phyloP scores from a whole-genome alignment of 2,329 filamentous ascomycete genomes.

The Zymoseptoria pseudotritici region DNA sequence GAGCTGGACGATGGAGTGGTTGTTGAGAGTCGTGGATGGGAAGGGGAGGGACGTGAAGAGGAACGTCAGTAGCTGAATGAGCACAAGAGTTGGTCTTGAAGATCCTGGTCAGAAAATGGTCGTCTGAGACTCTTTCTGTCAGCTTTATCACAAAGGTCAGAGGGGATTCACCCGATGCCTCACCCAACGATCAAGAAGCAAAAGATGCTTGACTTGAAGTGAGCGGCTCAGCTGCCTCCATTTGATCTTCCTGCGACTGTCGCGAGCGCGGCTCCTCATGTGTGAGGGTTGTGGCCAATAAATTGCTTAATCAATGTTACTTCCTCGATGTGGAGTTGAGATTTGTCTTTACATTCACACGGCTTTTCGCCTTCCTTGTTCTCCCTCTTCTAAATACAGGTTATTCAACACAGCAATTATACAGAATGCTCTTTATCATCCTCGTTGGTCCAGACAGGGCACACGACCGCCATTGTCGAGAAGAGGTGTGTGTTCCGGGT shows the following conservation, averaged over 20 bases:
- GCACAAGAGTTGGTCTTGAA: background rate
- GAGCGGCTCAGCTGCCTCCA: too few species aligned
- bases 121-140: background rate
- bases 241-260: background rate
- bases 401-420: background rate
- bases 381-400: background rate
- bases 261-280: background rate
- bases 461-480: background rate
- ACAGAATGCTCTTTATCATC: background rate
- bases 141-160: background rate
- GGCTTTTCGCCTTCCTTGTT: background rate
- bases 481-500: background rate
- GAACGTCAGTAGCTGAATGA: background rate
- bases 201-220: background rate
- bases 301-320: background rate
- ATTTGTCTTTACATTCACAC: background rate
- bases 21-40: conserved; percentile 42
- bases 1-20: conserved; percentile 59
- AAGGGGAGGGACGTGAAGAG: background rate
- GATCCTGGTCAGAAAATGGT: too few species aligned
- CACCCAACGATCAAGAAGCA: background rate
- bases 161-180: background rate
- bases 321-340: background rate
- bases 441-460: background rate
- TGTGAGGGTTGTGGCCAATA: background rate